Evolutionary conservation across 2,329 filamentous ascomycete species (phyloP).

Genomic region (Westerdykella sp.): DNA sequence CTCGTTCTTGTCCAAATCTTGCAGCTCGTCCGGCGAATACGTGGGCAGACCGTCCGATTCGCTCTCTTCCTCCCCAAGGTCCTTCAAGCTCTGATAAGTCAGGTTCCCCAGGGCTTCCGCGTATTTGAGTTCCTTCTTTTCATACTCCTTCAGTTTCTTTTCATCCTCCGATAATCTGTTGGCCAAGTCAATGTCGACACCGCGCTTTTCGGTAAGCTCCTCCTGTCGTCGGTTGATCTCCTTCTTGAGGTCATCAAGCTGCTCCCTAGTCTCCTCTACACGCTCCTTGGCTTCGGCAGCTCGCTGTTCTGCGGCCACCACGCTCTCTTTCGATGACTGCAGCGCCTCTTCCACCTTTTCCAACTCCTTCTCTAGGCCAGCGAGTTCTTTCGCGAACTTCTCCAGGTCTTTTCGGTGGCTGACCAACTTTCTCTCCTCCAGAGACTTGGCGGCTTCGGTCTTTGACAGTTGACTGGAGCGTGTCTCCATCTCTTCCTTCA

Average conservation of each 20-base stretch:
- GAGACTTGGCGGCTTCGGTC: conserved; percentile 81
- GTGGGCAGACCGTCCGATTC: conserved; percentile 54
- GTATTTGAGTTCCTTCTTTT: conserved; percentile 80
- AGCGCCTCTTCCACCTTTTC: conserved; percentile 75
- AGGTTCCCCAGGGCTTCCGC: conserved; percentile 84
- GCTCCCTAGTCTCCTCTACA: conserved; percentile 70
- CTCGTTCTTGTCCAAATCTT: conserved; percentile 56
- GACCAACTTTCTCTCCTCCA: conserved; percentile 83
- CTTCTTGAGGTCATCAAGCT: conserved; percentile 70
- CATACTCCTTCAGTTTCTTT: conserved; percentile 79
- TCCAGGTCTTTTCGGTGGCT: conserved; percentile 81
- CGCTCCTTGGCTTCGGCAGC: conserved; percentile 78
- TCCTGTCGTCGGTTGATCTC: conserved; percentile 81
- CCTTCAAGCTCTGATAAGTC: conserved; percentile 65
- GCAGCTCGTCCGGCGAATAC: conserved; percentile 67
- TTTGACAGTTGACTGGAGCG: conserved; percentile 76
- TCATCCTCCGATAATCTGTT: conserved; percentile 97
- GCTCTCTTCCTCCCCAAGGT: conserved; percentile 53
- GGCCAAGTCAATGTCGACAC: conserved; percentile 92
- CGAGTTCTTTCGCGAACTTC: conserved; percentile 74
- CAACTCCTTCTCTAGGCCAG: conserved; percentile 65
- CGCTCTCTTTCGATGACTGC: conserved; percentile 65
- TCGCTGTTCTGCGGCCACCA: conserved; percentile 60
- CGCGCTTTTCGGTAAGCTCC: conserved; percentile 82
- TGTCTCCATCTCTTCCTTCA: conserved; percentile 74